These are phyloP conservation scores for Rhodotorula glutinis DNA, from an alignment of 1,284 basidiomycete genomes.

Conservation along the genomic window DNA sequence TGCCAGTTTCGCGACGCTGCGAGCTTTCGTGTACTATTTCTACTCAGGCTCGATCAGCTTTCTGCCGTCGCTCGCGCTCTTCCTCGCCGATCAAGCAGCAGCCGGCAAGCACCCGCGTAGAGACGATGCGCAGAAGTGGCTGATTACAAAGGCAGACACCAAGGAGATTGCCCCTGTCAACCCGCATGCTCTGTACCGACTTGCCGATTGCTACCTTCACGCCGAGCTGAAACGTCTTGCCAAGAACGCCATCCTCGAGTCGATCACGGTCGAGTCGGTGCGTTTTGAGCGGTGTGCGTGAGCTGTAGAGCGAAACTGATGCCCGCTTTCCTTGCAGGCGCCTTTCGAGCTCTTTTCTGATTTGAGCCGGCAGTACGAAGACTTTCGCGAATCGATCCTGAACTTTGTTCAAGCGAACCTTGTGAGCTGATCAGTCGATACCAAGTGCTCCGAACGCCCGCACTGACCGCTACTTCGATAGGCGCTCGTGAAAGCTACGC, in stretches of 20 bases:
- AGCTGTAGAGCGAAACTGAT: background rate
- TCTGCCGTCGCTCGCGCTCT: background rate
- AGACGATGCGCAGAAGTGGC: too few relatives aligned
- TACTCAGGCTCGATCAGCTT: background rate
- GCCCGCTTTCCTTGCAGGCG: background rate
- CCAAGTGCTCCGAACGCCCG: too few relatives aligned
- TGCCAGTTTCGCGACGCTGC: background rate
- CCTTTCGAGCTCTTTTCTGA: constrained; percentile 12
- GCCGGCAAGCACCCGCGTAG: too few relatives aligned
- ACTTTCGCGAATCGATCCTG: background rate
- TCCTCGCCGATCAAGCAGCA: background rate
- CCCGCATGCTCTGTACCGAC: background rate
- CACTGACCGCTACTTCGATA: background rate
- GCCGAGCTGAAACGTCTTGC: background rate
- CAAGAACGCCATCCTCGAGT: background rate
- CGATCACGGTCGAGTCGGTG: constrained; percentile 9
- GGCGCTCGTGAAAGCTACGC: background rate
- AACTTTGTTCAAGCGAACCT: constrained; percentile 6
- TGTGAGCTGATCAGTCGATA: background rate
- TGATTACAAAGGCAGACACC: background rate
- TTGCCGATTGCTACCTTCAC: background rate
- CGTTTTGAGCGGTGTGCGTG: background rate
- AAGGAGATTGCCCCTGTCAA: background rate
- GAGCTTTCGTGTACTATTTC: background rate
- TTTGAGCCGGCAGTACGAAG: background rate